A percentile compares a stretch with the other conserved stretches of the same genome.
Conservation (phyloP, 176 grass and related monocot genomes). For the Leersia perrieri region DNA sequence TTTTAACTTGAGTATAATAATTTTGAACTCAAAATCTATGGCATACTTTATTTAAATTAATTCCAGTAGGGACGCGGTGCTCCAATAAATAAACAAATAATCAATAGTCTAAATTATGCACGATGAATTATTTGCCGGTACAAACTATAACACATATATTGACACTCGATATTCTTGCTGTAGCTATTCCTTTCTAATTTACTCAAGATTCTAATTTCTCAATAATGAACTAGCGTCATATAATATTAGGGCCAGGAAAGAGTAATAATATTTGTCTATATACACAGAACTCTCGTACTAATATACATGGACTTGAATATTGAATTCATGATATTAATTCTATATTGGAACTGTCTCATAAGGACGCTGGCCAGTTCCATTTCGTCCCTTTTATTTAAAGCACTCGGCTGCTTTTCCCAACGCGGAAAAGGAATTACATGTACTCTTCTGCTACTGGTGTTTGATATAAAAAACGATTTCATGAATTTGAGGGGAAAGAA, state of each 20-base stretch:
- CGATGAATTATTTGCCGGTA: background rate
- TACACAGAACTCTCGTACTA: too few relatives aligned
- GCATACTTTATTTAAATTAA: too few relatives aligned
- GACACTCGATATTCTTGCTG: background rate
- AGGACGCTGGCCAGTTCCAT: too few relatives aligned
- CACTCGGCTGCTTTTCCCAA: background rate
- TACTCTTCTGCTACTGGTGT: background rate
- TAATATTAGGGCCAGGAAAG: too few relatives aligned
- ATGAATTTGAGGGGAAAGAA: constrained; percentile 12
- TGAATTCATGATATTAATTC: too few relatives aligned
- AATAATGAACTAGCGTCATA: background rate
- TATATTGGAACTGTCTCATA: too few relatives aligned
- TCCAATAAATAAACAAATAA: background rate
- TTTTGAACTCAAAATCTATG: too few relatives aligned
- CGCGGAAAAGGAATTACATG: background rate
- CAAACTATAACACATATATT: background rate
- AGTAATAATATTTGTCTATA: too few relatives aligned
- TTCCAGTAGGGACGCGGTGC: too few relatives aligned
- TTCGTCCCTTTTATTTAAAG: background rate
- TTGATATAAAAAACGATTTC: background rate
- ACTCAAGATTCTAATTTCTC: background rate
- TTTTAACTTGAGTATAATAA: too few relatives aligned
- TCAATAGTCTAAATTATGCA: background rate
- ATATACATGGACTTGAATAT: too few relatives aligned
- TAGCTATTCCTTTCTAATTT: background rate